Evolutionary conservation across 352 stramenopile species (phyloP), one percentile per base, ranked within the genome.

Genomic region (Phytophthora quininea): DNA sequence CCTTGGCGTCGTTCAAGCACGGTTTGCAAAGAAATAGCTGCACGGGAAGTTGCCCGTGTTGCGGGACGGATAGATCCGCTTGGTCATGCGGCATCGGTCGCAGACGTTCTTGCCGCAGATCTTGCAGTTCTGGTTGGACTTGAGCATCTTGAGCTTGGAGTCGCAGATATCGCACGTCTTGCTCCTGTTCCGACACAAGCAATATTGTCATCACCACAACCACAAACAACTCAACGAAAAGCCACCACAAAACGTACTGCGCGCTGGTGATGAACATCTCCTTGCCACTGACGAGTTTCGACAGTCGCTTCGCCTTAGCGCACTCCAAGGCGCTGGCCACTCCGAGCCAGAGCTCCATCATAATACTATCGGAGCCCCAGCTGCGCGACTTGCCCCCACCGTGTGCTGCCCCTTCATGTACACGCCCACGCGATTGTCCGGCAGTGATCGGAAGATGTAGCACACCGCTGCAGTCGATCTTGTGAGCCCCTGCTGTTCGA

Each of bases 31-130:
- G 31, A 73, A 67, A 56, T 78, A 79, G 24, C 69, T 75, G 60
- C 79, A 90, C 35, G 80, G 80, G 60, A 86, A 89, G 52, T 75
- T 78, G 51, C 69, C 67, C 3, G 77, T 83, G 49, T 77, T 63
- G 59, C 74, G 77, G 6, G 67, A 75, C 37, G 82, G 80, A 45
- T 88, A 90, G 40, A 89, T 79, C 31, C 79, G 62, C 55, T 89
- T 86, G 47, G 67, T 77, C 62, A 88, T 76, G 32, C 80, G 76
- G 55, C 82, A 90, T 19, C 79, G 79, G 35, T 90, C 80, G 62
- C 79, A 90, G 45, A 90, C 79, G 54, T 85, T 88, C 76, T 89
- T 89, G 60, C 82, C 73, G 31, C 82, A 90, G 54, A 81, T 83
- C 65, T 89, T 89, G 71, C 82, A 90, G 59, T 79, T 80, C 57